phyloP scores from a whole-genome alignment of 2,329 filamentous ascomycete genomes.

The Scedosporium minutisporum region DNA sequence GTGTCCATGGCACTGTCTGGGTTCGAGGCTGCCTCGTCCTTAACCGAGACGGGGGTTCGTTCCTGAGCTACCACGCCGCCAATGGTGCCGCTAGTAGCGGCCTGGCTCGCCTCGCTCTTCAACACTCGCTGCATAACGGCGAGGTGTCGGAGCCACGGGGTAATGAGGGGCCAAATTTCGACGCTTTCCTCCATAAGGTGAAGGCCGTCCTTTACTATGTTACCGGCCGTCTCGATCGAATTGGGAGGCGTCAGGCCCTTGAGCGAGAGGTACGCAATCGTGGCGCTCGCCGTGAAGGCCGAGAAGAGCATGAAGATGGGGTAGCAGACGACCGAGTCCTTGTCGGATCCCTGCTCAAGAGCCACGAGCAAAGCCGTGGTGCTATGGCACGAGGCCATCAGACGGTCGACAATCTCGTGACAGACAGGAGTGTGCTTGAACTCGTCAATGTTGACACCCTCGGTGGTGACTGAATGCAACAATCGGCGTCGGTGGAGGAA shows the following conservation, averaged over 20 bases:
- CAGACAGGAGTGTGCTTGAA: constrained; percentile 41
- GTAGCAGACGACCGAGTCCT: constrained; percentile 49
- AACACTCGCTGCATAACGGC: constrained; percentile 53
- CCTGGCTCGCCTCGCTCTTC: constrained; percentile 37
- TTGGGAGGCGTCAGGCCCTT: constrained; percentile 49
- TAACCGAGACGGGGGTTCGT: constrained; percentile 26
- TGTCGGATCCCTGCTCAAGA: constrained; percentile 46
- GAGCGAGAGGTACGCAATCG: constrained; percentile 52
- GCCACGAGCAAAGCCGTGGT: constrained; percentile 46
- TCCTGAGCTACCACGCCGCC: constrained; percentile 13
- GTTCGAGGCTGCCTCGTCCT: constrained; percentile 47
- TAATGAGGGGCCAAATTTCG: constrained; percentile 49
- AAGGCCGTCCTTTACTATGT: constrained; percentile 48
- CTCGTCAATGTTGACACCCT: constrained; percentile 41
- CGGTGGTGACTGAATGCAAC: constrained; percentile 45
- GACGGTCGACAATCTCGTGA: constrained; percentile 44
- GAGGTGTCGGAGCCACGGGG: constrained; percentile 50
- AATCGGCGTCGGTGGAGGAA: constrained; percentile 52
- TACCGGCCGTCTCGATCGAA: constrained; percentile 45
- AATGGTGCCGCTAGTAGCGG: constrained; percentile 18
- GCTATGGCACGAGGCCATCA: constrained; percentile 49
- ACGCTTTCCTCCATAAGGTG: constrained; percentile 50
- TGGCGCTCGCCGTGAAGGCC: constrained; percentile 51
- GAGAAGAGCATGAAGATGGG: constrained; percentile 56
- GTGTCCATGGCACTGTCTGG: constrained; percentile 44